Evolutionary conservation across 495 filamentous ascomycete genomes (phyloP), one percentile per base, ranked within the genome.

Genomic region (Podospora pseudoanserina): DNA sequence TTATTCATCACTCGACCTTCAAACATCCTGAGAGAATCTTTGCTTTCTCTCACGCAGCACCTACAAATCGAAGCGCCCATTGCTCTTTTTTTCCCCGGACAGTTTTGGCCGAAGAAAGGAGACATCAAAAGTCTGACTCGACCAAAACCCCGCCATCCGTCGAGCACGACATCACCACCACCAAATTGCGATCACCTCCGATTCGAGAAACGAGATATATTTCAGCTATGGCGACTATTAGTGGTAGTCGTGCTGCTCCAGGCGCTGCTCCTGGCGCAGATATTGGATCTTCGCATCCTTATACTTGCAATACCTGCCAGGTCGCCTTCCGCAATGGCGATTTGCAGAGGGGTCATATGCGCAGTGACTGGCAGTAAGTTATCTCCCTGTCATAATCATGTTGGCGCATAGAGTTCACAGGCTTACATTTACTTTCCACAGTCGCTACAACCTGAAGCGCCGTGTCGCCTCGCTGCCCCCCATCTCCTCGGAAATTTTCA

Each of bases 301-400:
- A 92, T 78, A 97, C 95, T 58, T 99, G 95, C 86, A 99, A 99
- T 81, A 92, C 94, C 34, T 99, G 95, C 73, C 93, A 97, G 72
- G 93, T 99, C 67, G 95, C 95, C 34, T 98, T 97, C 81, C 89
- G 94, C 72, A 91, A 90, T 76, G 90, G 90, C 76, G 94, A 98
- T 76, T 87, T 93, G n/a, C 95, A 99, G 78, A 87, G 93, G 70
- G 89, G 87, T 59, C 95, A 99, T 75, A 98, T 98, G 93, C 92
- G 93, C 73, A 92, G 87, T 72, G 95, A 99, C 78, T 99, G 95
- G 94, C 94, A 98, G 94, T 97, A 87, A 77, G 93, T 88, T 68
- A 60, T 65, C 63, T 20, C 49, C 32, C 63, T 61, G 60, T 27
- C 63, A 32, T 20, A 65, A 32, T 32, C 18, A 4, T 11, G 32